A percentile compares a stretch with the other conserved stretches of the same genome.
These are phyloP conservation scores for Ricinus communis DNA, from an alignment of 345 rosid species.

Conservation along the genomic window DNA sequence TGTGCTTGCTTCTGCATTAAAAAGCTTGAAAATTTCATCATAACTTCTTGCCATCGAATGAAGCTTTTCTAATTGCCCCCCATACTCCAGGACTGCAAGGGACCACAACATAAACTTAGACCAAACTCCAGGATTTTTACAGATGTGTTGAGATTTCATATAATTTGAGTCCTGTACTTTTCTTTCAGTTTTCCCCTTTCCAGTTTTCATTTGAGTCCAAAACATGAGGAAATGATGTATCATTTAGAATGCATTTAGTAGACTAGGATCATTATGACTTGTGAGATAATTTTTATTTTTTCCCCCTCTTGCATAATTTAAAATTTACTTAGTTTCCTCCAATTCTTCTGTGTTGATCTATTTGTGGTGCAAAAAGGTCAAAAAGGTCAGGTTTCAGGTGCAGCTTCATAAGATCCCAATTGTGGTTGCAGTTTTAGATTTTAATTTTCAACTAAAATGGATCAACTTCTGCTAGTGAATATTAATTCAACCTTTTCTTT, in stretches of 20 bases:
- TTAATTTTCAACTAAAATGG: too few relatives aligned
- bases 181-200: not conserved
- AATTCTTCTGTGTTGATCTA: not conserved
- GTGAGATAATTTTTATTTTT: not conserved
- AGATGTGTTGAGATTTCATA: slow-evolving; percentile 12
- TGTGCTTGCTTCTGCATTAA: slow-evolving; percentile 65
- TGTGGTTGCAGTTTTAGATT: too few relatives aligned
- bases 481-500: too few relatives aligned
- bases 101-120: slow-evolving; percentile 15
- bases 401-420: too few relatives aligned
- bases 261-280: slow-evolving; percentile 13
- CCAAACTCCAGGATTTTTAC: slow-evolving; percentile 9
- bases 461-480: too few relatives aligned
- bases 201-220: slow-evolving; percentile 8
- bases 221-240: slow-evolving; percentile 22
- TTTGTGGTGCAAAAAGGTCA: not conserved
- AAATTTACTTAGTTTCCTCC: not conserved
- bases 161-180: not conserved
- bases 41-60: slow-evolving; percentile 20
- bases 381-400: too few relatives aligned
- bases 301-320: not conserved
- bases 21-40: slow-evolving; percentile 61
- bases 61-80: slow-evolving; percentile 15
- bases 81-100: slow-evolving; percentile 13
- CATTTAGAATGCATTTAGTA: slow-evolving; percentile 12